Base-by-base conservation (phyloP, 371 early-diverging fungal genomes). In the Lichtheimia corymbifera region DNA sequence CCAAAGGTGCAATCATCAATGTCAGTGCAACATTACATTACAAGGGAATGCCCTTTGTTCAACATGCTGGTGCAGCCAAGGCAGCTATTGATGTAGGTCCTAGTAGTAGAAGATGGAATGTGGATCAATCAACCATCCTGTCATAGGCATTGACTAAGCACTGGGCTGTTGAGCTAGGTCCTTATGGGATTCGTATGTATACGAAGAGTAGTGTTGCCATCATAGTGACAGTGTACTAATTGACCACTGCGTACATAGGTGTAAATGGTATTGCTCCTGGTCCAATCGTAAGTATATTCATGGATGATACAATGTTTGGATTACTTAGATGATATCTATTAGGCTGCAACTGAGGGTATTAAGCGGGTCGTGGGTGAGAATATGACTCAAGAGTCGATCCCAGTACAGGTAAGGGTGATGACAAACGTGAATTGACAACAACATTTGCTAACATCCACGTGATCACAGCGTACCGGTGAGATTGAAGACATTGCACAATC, bases 401-500 rank as follows among this genome's bases (percentile, higher is more conserved):
- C 79, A 41, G 42, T 75, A 4, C 70, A 67, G 58, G 78, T 77
- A 72, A 65, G 57, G 4, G 4, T 25, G 66, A 70, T 30, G 91
- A 91, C 35, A 35, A 35, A 11, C 35, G 11, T 35, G 35, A 11
- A 35, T 35, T 35, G 35, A 35, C 5, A 35, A 35, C 35, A 35
- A 11, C 11, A 11, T 22, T 1, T 35, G 35, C 11, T 9, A 35
- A 35, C 35, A 5, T 35, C 1, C 35, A 35, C 11, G 35, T 35
- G 35, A 35, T 67, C 15, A n/a, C 55, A 78, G 71, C 71, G 83
- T 40, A 59, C 78, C 66, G 91, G 91, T 44, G 70, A 69, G 25
- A 78, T 88, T 25, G 66, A 70, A 28, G 92, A 91, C 66, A 89
- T 91, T 65, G 91, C 85, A 62, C 84, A 88, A 30, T 80, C 90